Evolutionary conservation across 2,329 filamentous ascomycete genomes (phyloP), one percentile per base, ranked within the genome.

Genomic region (Simplicillium aogashimaense): DNA sequence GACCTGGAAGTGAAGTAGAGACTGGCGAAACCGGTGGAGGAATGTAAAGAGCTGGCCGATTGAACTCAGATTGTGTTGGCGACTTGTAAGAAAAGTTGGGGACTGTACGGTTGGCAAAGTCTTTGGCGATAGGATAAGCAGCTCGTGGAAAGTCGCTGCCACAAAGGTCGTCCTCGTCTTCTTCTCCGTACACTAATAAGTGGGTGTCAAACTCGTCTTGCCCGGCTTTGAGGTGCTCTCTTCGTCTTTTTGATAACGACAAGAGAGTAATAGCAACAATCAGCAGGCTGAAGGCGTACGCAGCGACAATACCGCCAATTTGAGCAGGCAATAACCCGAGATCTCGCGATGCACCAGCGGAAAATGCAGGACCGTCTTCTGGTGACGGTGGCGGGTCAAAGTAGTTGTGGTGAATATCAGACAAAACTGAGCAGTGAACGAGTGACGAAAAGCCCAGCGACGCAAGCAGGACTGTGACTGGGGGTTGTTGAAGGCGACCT

Each of bases 251-350:
- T 39, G 72, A 65, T 7, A 87, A 68, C 16, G 74, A 58, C 33
- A 87, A 66, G 7, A 88, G 66, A 36, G 76, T 65, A 29, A 77
- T 67, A 51, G 86, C 81, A 52, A 92, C 77, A 52, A 92, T 61
- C 53, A 87, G 70, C 54, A 94, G 72, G 29, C 79, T 85, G 45
- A 86, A 60, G 43, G 89, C 72, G 76, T 95, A 95, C 43, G 85
- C 81, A 45, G 81, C 87, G 43, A 90, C 73, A 44, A 97, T 84
- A 49, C 81, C 86, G 47, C 84, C 83, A 50, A 95, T 81, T 60
- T 95, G 83, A 43, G 78, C 81, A 14, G 88, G 86, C 16, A 95
- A 75, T 41, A 83, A 77, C 14, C 71, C 63, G 47, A 66, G 65
- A 56, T 88, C 70, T 51, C 78, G 67, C 37, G 77, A 59, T 30